Base-by-base conservation (phyloP, 2,329 filamentous ascomycete species). In the Calonectria fujianensis region DNA sequence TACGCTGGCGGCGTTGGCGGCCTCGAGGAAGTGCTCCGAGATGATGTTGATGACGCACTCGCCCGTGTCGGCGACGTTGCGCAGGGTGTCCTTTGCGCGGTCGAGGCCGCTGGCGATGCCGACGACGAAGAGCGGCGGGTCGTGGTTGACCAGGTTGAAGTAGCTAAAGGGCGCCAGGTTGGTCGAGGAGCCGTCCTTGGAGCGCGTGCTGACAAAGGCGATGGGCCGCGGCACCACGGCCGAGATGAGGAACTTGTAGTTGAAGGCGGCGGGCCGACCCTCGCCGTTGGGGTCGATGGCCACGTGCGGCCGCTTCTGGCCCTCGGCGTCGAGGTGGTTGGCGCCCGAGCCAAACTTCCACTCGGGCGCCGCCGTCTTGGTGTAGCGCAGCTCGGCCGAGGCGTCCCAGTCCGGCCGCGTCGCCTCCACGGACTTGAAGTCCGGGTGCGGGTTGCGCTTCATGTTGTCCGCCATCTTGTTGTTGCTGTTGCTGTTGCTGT, bases 211-310 rank as follows among this genome's bases (percentile, higher is more conserved):
- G 39, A 93, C 82, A 83, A 93, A 91, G 68, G 90, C 91, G 82
- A 98, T 93, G 16, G 96, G 96, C 16, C 96, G 91, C 1, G 96
- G 96, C 20, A 96, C 90, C 78, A 98, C 91, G 76, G 92, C 92
- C 24, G 92, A 94, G 84, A 98, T 98, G 75, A 98, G 88, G 18
- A 98, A 91, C 86, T 98, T 98, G 90, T 98, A 98, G 89, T 98
- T 98, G 86, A 91, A 92, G 1, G 88, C 86, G 0, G 91, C 86
- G 0, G 92, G 89, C 0, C 96, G 91, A 39, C 93, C 94, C 35
- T 92, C 87, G 71, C 90, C 93, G 83, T 96, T 92, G 0, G 96
- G 96, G 84, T 98, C 93, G 80, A 98, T 98, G 82, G 93, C 87
- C 77, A 96, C 85, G 86, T 98, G 95, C 74, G 91, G 90, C 70